These are phyloP conservation scores for Plenodomus biglobosus DNA, from an alignment of 2,329 filamentous ascomycete species.

Conservation along the genomic window DNA sequence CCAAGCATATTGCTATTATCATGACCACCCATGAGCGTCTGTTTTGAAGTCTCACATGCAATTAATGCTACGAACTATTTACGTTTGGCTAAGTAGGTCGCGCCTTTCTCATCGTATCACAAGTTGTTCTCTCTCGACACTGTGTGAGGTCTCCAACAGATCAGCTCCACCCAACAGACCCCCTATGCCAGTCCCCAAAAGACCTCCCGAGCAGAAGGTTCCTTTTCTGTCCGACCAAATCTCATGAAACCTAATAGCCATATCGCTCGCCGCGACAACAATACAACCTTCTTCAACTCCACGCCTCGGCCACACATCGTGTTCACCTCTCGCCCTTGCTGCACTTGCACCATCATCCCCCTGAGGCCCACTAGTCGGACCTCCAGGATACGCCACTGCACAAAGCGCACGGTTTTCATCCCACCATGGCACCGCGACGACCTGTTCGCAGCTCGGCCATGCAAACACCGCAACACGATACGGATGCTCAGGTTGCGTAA, in stretches of 20 bases:
- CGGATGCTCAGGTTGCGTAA: conserved; percentile 84
- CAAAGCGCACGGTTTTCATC: conserved; percentile 78
- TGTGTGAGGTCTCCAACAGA: conserved; percentile 80
- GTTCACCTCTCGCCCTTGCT: conserved; percentile 49
- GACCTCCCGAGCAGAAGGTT: conserved; percentile 53
- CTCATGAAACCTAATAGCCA: conserved; percentile 93
- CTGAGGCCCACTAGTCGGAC: conserved; percentile 46
- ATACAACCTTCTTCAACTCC: conserved; percentile 76
- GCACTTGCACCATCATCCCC: conserved; percentile 5
- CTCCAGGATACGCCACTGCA: conserved; percentile 80
- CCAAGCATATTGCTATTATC: neutral
- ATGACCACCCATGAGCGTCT: too few relatives aligned
- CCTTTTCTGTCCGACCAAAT: conserved; percentile 70
- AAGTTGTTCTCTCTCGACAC: conserved; percentile 66
- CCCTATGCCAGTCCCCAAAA: conserved; percentile 40
- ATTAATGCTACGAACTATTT: neutral
- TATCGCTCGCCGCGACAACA: conserved; percentile 87
- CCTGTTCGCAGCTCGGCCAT: conserved; percentile 87
- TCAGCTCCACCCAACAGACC: conserved; percentile 74
- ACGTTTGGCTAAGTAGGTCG: neutral
- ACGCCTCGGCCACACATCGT: conserved; percentile 57
- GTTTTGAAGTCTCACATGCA: neutral
- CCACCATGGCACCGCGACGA: conserved; percentile 83
- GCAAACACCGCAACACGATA: conserved; percentile 89
- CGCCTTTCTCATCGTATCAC: neutral